Evolutionary conservation across 1,139 yeast genomes (phyloP), one percentile per base, ranked within the genome.

Genomic region (Debaryomyces nepalensis): DNA sequence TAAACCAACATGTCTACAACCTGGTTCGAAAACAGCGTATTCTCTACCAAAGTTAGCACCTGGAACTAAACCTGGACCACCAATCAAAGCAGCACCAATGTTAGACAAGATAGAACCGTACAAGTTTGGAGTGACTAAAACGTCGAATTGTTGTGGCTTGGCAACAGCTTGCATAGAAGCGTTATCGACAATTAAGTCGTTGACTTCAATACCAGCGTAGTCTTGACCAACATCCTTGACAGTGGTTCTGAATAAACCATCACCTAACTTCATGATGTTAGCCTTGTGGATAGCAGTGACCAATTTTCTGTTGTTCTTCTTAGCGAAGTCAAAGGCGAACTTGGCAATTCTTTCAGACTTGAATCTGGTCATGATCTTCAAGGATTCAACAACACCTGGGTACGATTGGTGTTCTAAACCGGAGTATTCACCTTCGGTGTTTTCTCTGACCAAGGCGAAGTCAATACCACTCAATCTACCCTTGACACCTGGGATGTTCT

Each of bases 81-180:
- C 99, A 54, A 93, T 87, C 59, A 93, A 80, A 52, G 96, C 99
- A 54, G 99, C 97, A 75, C 98, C 98, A 63, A 93, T 90, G 81
- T 93, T 93, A 55, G 97, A 90, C 64, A 93, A 76, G 64, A 93
- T 93, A 63, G 97, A 85, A 75, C 99, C 99, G 79, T 93, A 93
- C 75, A 93, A 81, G 80, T 93, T 91, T 56, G 99, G 99, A 56
- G 97, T 90, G 52, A 93, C 98, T 72, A 93, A 80, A 45, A 93
- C 98, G 66, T 93, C 98, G 62, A 91, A 93, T 75, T 93, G 98
- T 71, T 91, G 97, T 57, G 98, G 98, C 72, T 85, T 81, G 47
- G 98, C 91, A 52, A 93, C 99, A 46, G 97, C 97, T 78, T 93
- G 98, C 98, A 93, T 93, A 52, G 97, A 88, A 49, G 99, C 97